Conservation (phyloP, 225 moss, liverwort and hornwort species). For the Physcomitrium patens region DNA sequence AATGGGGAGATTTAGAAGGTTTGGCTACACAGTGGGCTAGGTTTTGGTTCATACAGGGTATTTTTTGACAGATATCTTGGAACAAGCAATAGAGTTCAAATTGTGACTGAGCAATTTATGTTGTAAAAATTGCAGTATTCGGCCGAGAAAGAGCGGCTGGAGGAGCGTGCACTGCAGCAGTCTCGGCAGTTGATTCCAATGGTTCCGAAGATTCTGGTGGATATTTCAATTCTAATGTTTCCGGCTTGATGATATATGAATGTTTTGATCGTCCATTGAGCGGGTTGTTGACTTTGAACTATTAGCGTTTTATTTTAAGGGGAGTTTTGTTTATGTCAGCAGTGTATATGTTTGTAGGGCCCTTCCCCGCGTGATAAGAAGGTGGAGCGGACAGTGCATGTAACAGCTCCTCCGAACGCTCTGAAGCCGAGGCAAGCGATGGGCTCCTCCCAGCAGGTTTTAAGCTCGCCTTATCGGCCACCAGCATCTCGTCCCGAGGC, state of each 20-base stretch:
- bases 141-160: constrained; percentile 77
- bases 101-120: neutral
- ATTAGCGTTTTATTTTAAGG: neutral
- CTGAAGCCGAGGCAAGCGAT: constrained; percentile 72
- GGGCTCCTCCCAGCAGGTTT: constrained; percentile 56
- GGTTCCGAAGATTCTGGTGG: constrained; percentile 88
- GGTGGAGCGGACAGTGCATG: constrained; percentile 79
- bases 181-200: constrained; percentile 86
- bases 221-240: constrained; percentile 27
- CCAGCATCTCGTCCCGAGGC: constrained; percentile 81
- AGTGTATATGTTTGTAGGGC: constrained; percentile 35
- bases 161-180: constrained; percentile 77
- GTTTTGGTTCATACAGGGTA: too few relatives aligned
- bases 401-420: constrained; percentile 60
- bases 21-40: too few relatives aligned
- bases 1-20: neutral
- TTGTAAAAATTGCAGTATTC: constrained; percentile 52
- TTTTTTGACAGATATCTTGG: too few relatives aligned
- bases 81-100: constrained; percentile 2
- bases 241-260: neutral
- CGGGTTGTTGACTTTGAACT: neutral
- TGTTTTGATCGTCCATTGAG: neutral
- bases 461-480: constrained; percentile 79
- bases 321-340: constrained; percentile 7
- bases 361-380: constrained; percentile 83